A percentile compares a stretch with the other conserved stretches of the same genome.
Conservation (phyloP, 2,329 filamentous ascomycete species). For the Lasiodiplodia citricola region DNA sequence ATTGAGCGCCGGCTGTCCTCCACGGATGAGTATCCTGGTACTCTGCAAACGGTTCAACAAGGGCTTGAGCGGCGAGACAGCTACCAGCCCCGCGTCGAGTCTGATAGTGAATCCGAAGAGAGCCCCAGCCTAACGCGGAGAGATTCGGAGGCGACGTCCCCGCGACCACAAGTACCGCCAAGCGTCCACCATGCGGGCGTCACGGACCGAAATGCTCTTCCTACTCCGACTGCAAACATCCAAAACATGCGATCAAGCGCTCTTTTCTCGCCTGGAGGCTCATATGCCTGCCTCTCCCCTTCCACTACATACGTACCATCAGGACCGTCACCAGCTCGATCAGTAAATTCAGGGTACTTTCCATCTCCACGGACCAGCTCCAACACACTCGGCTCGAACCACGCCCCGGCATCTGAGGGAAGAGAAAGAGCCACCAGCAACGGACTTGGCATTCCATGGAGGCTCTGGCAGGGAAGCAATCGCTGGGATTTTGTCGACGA, state of each 20-base stretch:
- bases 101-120: background rate
- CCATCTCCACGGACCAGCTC: constrained; percentile 37
- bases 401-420: background rate
- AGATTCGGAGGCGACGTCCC: constrained; percentile 7
- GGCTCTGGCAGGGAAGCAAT: constrained; percentile 37
- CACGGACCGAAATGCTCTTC: constrained; percentile 6
- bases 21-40: constrained; percentile 22
- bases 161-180: constrained; percentile 13
- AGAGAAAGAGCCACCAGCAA: constrained; percentile 40
- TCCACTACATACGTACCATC: constrained; percentile 31
- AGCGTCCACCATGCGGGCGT: constrained; percentile 4
- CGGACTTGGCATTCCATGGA: constrained; percentile 45
- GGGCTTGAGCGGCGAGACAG: constrained; percentile 43
- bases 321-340: constrained; percentile 26
- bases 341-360: constrained; percentile 24
- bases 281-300: constrained; percentile 15
- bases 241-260: constrained; percentile 1
- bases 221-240: background rate
- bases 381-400: constrained; percentile 32
- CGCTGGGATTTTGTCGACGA: constrained; percentile 45
- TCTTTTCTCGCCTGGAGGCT: constrained; percentile 31
- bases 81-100: constrained; percentile 34
- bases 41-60: constrained; percentile 38
- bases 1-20: constrained; percentile 38
- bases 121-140: background rate